These are phyloP conservation scores for Verticillium klebahnii DNA, from an alignment of 2,329 filamentous ascomycete genomes.

Conservation along the genomic window DNA sequence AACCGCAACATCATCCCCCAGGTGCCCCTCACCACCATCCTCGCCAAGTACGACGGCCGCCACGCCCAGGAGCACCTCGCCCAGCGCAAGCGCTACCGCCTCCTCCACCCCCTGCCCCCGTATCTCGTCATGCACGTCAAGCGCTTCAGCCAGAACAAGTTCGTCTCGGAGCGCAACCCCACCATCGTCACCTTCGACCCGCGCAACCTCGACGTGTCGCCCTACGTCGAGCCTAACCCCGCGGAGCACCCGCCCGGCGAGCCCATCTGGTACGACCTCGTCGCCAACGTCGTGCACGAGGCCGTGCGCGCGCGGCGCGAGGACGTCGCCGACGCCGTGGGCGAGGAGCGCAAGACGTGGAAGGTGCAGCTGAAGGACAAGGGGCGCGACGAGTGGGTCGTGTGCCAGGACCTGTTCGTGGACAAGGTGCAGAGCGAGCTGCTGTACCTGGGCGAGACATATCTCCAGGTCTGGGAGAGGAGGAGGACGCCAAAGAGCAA, in stretches of 20 bases:
- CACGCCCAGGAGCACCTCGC: constrained; percentile 84
- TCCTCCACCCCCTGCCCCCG: constrained; percentile 85
- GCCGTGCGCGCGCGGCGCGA: constrained; percentile 66
- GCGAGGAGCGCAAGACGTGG: constrained; percentile 86
- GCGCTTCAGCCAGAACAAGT: constrained; percentile 95
- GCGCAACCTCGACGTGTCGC: constrained; percentile 74
- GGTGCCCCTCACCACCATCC: constrained; percentile 74
- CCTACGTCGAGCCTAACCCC: constrained; percentile 87
- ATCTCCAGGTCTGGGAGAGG: constrained; percentile 94
- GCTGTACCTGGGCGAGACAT: constrained; percentile 88
- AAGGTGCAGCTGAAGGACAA: constrained; percentile 85
- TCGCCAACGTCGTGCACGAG: constrained; percentile 90
- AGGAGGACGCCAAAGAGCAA: constrained; percentile 50
- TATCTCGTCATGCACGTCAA: constrained; percentile 95
- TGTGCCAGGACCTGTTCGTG: constrained; percentile 90
- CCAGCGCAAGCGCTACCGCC: constrained; percentile 81
- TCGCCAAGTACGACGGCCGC: constrained; percentile 89
- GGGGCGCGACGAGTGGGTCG: constrained; percentile 80
- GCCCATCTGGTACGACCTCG: constrained; percentile 90
- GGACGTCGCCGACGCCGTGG: constrained; percentile 77
- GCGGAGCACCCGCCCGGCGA: constrained; percentile 65
- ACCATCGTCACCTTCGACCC: constrained; percentile 97
- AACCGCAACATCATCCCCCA: constrained; percentile 96
- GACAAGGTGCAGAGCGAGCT: constrained; percentile 85
- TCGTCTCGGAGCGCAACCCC: constrained; percentile 91